Percentiles rank a stretch among this genome's conserved stretches.
These are phyloP conservation scores for Ceratobasidium sp. DNA, from an alignment of 1,284 basidiomycete genomes.

Conservation along the genomic window DNA sequence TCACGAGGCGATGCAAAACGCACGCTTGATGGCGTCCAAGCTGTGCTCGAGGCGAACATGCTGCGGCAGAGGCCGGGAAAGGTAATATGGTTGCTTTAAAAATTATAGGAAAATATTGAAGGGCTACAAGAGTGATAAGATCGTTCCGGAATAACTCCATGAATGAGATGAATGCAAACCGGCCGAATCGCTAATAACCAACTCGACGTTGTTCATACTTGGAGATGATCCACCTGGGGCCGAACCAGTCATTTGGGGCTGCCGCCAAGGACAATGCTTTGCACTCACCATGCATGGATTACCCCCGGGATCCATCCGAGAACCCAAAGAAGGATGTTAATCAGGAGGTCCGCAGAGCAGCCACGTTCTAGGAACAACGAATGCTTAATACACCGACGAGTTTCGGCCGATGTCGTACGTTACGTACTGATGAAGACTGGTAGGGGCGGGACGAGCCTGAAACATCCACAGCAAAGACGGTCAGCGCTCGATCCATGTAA, in stretches of 20 bases:
- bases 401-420: not conserved
- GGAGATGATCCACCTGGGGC: constrained; percentile 29
- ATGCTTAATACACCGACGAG: not conserved
- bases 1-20: constrained; percentile 11
- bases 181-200: not conserved
- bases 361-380: constrained; percentile 17
- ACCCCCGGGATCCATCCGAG: constrained; percentile 45
- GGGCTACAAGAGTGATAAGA: constrained; percentile 1
- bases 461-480: not conserved
- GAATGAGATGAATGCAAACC: not conserved
- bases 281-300: constrained; percentile 22
- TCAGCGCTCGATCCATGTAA: constrained; percentile 9
- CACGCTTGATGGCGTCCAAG: not conserved
- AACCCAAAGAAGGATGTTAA: constrained; percentile 41
- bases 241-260: not conserved
- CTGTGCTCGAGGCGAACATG: not conserved
- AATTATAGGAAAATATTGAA: not conserved
- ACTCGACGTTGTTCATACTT: constrained; percentile 10
- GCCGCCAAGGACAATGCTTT: not conserved
- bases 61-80: not conserved
- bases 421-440: constrained; percentile 37
- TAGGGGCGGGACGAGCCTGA: constrained; percentile 37
- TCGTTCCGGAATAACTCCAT: not conserved
- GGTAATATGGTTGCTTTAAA: not conserved
- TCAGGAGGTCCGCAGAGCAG: constrained; percentile 24